Base-by-base conservation (phyloP, 768 basidiomycete genomes). In the Suillus discolor region DNA sequence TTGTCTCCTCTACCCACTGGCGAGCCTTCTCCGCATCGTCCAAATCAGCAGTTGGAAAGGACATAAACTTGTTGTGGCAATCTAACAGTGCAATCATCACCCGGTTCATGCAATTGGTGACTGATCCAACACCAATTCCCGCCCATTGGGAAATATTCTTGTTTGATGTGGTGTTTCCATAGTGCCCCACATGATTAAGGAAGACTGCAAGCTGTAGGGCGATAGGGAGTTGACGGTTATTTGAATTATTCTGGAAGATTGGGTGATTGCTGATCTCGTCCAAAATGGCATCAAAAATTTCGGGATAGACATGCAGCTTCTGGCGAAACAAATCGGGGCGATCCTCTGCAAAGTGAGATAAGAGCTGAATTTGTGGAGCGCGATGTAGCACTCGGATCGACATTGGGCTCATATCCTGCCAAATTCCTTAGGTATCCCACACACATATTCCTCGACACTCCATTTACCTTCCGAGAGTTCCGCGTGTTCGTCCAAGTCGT, bases 161-260 rank as follows among this genome's bases (percentile, higher is more conserved):
- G 25, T 28, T 60, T 12, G 8, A 72, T 38, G 66, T 67, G 1
- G 41, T 23, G 28, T 63, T 63, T 20, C 62, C 53, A 57, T 63
- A 63, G 62, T 63, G 62, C n/a, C 53, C 53, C 8, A 12, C 62
- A 34, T 12, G 6, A 59, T 63, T 63, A 6, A 63, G 38, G 25
- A 63, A 63, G 41, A 63, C 23, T 11, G 62, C 38, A 4, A 65
- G 61, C 25, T 65, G 60, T 39, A n/a, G 20, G 62, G 36, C 34
- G 16, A 34, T 63, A 34, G 42, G 42, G 18, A 63, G 51, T 38
- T 63, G 62, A 39, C 4, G 28, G 6, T 63, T 57, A 8, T 63
- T 63, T 74, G 66, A 71, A 18, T 68, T 67, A 41, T 72, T 75
- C 12, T 57, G 13, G 53, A 78, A 78, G 12, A 77, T 61, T 5